phyloP scores from a whole-genome alignment of 306 rosid genomes.

The Cucurbita moschata region DNA sequence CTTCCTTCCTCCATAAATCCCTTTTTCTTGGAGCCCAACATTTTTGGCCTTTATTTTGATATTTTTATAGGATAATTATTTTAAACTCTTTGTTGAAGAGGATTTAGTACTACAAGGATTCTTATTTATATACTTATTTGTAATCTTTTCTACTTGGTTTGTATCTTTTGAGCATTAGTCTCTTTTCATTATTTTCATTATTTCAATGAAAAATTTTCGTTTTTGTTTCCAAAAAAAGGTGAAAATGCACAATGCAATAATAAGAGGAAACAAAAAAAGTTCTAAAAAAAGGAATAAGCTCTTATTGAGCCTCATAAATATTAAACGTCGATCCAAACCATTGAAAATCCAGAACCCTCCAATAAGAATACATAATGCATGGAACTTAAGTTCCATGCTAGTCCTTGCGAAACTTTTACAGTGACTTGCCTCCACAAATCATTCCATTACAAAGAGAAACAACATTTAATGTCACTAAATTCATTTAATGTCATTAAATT shows the following conservation, averaged over 20 bases:
- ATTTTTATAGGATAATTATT: too few relatives aligned
- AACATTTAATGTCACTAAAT: not conserved
- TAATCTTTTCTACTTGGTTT: too few relatives aligned
- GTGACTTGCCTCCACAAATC: not conserved
- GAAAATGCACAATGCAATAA: not conserved
- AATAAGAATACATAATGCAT: not conserved
- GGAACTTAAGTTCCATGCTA: not conserved
- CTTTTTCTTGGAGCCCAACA: too few relatives aligned
- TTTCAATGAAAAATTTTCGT: too few relatives aligned
- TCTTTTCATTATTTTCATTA: too few relatives aligned
- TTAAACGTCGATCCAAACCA: not conserved
- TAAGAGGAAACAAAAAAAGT: not conserved
- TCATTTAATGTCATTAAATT: not conserved
- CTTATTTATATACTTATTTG: too few relatives aligned
- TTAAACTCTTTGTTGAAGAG: too few relatives aligned
- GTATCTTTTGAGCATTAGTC: too few relatives aligned
- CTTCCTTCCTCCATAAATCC: too few relatives aligned
- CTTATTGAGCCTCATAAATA: not conserved
- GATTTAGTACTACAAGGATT: too few relatives aligned
- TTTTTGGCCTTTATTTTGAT: too few relatives aligned
- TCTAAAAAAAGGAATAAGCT: not conserved
- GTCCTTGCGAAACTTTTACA: not conserved
- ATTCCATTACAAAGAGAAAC: not conserved
- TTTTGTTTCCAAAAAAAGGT: not conserved
- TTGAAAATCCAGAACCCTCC: not conserved